Evolutionary conservation across 108 stramenopile genomes (phyloP).

Genomic region (Ochromonas danica): DNA sequence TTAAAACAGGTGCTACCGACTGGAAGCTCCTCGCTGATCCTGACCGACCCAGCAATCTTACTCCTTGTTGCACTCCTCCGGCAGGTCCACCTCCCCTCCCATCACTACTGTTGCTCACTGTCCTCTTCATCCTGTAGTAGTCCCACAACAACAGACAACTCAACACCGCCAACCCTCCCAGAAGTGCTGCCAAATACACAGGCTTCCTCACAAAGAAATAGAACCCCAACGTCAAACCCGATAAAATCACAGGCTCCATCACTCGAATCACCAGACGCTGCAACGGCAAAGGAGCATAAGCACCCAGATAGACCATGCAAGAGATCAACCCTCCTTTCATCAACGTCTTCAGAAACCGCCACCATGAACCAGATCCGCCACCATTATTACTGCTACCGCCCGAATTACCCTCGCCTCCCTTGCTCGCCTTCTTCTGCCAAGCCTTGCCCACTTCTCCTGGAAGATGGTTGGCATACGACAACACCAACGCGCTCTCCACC

Average conservation of each 20-base stretch:
- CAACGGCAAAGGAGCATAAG: neutral
- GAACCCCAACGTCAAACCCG: neutral
- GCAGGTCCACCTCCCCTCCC: no score
- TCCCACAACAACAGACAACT: constrained; percentile 1
- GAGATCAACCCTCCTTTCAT: constrained; percentile 1
- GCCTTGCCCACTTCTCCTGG: neutral
- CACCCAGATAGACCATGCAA: neutral
- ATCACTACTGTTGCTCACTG: neutral
- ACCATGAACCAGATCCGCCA: neutral
- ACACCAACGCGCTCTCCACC: neutral
- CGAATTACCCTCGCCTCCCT: neutral
- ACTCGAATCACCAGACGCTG: constrained; percentile 5
- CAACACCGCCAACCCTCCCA: neutral
- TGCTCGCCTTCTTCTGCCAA: neutral
- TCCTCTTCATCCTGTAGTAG: neutral
- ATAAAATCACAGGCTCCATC: neutral
- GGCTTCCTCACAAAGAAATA: neutral
- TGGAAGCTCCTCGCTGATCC: no score
- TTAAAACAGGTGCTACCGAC: no score
- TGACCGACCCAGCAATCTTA: no score
- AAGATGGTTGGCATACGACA: neutral
- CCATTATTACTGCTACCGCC: neutral
- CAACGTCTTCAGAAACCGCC: neutral
- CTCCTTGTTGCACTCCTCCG: no score
- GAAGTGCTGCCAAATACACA: neutral